Evolutionary conservation across 2,329 filamentous ascomycete species (phyloP).

Genomic region (Leptographium flavum): DNA sequence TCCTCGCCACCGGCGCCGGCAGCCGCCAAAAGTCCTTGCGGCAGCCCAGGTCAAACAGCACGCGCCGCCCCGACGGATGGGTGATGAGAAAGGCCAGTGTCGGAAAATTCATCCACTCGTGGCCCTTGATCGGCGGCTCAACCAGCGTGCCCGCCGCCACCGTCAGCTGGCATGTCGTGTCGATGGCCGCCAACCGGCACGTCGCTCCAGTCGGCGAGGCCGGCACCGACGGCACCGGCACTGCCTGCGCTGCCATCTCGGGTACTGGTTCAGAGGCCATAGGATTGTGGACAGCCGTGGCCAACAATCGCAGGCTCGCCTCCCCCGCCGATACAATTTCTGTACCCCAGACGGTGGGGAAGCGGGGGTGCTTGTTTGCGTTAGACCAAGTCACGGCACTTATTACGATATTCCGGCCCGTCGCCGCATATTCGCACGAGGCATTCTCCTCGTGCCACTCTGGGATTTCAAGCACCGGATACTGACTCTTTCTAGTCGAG

Average conservation of each 20-base stretch:
- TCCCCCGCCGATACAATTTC: too few species aligned
- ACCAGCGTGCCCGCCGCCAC: background rate
- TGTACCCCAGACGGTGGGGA: too few species aligned
- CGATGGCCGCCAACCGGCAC: background rate
- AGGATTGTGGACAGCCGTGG: too few species aligned
- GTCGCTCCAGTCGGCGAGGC: background rate
- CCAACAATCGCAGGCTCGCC: too few species aligned
- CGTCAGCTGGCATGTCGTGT: background rate
- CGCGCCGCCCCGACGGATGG: slow-evolving; percentile 11
- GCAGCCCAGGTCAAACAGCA: slow-evolving; percentile 11
- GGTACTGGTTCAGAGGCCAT: too few species aligned
- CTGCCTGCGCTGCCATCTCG: background rate
- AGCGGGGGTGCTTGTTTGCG: too few species aligned
- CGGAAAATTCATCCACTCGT: background rate
- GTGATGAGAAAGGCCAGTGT: slow-evolving; percentile 6
- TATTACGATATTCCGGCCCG: too few species aligned
- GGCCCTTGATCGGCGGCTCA: background rate
- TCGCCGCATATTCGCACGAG: too few species aligned
- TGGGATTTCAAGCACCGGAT: too few species aligned
- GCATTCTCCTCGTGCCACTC: too few species aligned
- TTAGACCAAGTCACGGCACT: too few species aligned
- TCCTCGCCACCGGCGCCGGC: background rate
- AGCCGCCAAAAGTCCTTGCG: slow-evolving; percentile 7
- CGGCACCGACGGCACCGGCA: background rate
- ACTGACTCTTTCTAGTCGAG: too few species aligned